Percentiles rank a stretch among this genome's conserved stretches.
Conservation (phyloP, 495 filamentous ascomycete species). For the Daldinia decipiens region DNA sequence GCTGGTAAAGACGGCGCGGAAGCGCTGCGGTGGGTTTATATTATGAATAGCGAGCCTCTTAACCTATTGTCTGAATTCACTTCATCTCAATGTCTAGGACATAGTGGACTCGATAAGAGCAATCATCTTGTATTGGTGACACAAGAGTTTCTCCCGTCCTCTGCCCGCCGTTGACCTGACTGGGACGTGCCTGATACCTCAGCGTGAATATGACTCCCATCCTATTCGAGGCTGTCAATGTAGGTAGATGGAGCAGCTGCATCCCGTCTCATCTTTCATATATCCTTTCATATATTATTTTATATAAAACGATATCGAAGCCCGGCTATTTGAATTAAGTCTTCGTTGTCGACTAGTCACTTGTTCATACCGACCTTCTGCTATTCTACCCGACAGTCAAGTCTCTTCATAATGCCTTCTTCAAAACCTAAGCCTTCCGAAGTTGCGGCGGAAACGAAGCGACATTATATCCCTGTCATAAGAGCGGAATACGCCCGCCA, state of each 20-base stretch:
- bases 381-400: not conserved
- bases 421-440: conserved; percentile 73
- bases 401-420: conserved; percentile 60
- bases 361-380: conserved; percentile 1
- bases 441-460: conserved; percentile 75
- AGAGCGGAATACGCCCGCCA: conserved; percentile 57
- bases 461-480: conserved; percentile 68
- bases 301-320: conserved; percentile 32
- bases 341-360: conserved; percentile 16
- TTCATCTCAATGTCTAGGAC: conserved; percentile 53
- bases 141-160: conserved; percentile 42
- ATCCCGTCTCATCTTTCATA: conserved; percentile 2
- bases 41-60: conserved; percentile 32
- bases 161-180: conserved; percentile 19
- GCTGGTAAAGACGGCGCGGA: conserved; percentile 35
- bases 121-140: conserved; percentile 49
- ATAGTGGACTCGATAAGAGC: conserved; percentile 47
- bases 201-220: conserved; percentile 30
- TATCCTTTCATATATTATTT: not conserved
- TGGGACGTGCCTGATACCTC: conserved; percentile 18
- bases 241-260: conserved; percentile 31
- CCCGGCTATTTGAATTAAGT: conserved; percentile 21
- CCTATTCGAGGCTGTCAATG: conserved; percentile 18
- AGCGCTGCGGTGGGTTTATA: conserved; percentile 34
- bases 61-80: conserved; percentile 42